These are phyloP conservation scores for Zancudomyces culisetae DNA, from an alignment of 371 early-diverging fungal genomes.

Conservation along the genomic window DNA sequence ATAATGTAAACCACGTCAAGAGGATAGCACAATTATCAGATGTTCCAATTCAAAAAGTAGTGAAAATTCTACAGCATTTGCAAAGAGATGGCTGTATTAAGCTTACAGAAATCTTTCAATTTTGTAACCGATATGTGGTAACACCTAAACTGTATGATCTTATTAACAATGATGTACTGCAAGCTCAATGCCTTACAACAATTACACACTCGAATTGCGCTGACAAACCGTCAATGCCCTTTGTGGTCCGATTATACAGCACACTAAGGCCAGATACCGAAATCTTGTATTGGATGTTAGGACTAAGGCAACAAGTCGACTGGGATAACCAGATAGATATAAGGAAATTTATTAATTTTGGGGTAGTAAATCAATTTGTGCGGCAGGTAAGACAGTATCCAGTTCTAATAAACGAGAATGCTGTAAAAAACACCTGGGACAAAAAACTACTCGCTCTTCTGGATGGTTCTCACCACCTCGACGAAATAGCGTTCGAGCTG, in stretches of 20 bases:
- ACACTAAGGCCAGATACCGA: conserved; percentile 8
- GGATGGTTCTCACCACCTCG: conserved; percentile 19
- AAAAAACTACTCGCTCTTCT: conserved; percentile 5
- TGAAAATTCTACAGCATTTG: conserved; percentile 15
- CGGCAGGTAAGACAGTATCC: conserved; percentile 18
- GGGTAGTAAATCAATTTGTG: conserved; percentile 13
- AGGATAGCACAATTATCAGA: conserved; percentile 13
- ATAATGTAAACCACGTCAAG: conserved; percentile 18
- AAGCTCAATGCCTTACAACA: conserved; percentile 16
- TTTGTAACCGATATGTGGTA: conserved; percentile 15
- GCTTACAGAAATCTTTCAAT: conserved; percentile 20
- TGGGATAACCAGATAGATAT: conserved; percentile 14
- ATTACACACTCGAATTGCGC: conserved; percentile 8
- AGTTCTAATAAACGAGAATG: conserved; percentile 3
- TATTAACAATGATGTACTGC: conserved; percentile 11
- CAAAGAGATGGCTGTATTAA: conserved; percentile 21
- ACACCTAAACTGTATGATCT: conserved; percentile 9
- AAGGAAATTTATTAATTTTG: conserved; percentile 20
- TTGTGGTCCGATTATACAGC: conserved; percentile 13
- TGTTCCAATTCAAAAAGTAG: conserved; percentile 10
- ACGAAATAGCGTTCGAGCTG: conserved; percentile 11
- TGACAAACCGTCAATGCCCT: conserved; percentile 5
- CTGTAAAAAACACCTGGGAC: not conserved
- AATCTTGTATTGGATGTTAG: conserved; percentile 19
- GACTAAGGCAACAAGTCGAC: conserved; percentile 8